These are phyloP conservation scores for Vitis vinifera DNA, from an alignment of 164 flowering plant species.

Conservation along the genomic window ASM3070453v1 NC_081818.1:26353001-26353500, in stretches of 20 bases:
- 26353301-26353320: slow-evolving; percentile 95
- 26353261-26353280: slow-evolving; percentile 66
- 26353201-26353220: background rate
- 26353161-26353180: slow-evolving; percentile 59
- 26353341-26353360: slow-evolving; percentile 75
- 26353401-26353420: background rate
- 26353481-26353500: slow-evolving; percentile 89
- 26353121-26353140: slow-evolving; percentile 98
- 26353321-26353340: slow-evolving; percentile 94
- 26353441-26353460: slow-evolving; percentile 84
- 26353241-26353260: too few relatives aligned
- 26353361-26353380: slow-evolving; percentile 24
- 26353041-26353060: background rate
- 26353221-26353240: too few relatives aligned
- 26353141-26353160: slow-evolving; percentile 88
- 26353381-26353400: background rate
- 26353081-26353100: slow-evolving; percentile 99
- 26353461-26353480: slow-evolving; percentile 88
- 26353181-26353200: too few relatives aligned
- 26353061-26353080: slow-evolving; percentile 6
- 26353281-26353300: slow-evolving; percentile 95
- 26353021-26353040: background rate
- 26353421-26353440: slow-evolving; percentile 47
- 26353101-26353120: slow-evolving; percentile 84
- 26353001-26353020: slow-evolving; percentile 44